Conservation (phyloP, 345 rosid genomes). For the Diplotaxis tenuifolia region DNA sequence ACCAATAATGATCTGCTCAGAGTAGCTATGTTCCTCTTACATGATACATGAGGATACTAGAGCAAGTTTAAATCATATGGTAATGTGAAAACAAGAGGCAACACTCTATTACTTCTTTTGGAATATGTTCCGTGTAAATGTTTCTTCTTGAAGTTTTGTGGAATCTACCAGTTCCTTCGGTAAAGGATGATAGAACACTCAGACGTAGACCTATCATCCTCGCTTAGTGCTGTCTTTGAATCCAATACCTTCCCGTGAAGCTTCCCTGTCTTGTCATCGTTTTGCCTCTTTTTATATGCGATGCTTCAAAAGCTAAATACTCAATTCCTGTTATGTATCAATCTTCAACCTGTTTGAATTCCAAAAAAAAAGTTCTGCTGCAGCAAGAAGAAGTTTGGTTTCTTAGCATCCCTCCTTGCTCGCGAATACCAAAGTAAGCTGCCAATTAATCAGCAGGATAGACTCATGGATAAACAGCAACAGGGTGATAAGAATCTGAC, state of each 20-base stretch:
- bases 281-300: slow-evolving; percentile 12
- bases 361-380: slow-evolving; percentile 7
- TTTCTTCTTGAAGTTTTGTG: slow-evolving; percentile 32
- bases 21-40: neutral
- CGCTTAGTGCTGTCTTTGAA: slow-evolving; percentile 29
- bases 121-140: slow-evolving; percentile 26
- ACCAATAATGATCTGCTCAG: neutral
- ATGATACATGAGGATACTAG: neutral
- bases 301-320: slow-evolving; percentile 1
- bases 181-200: neutral
- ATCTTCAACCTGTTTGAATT: slow-evolving; percentile 1
- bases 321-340: neutral
- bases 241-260: slow-evolving; percentile 29
- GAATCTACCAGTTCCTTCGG: slow-evolving; percentile 26
- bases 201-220: neutral
- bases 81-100: slow-evolving; percentile 16
- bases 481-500: slow-evolving; percentile 29
- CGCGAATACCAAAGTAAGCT: slow-evolving; percentile 1
- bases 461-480: slow-evolving; percentile 25
- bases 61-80: neutral
- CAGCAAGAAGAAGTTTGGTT: slow-evolving; percentile 20
- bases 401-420: slow-evolving; percentile 6
- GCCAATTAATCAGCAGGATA: slow-evolving; percentile 5
- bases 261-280: neutral
- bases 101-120: too few relatives aligned